These are phyloP conservation scores for Apiospora marii DNA, from an alignment of 2,329 filamentous ascomycete species.

Conservation along the genomic window DNA sequence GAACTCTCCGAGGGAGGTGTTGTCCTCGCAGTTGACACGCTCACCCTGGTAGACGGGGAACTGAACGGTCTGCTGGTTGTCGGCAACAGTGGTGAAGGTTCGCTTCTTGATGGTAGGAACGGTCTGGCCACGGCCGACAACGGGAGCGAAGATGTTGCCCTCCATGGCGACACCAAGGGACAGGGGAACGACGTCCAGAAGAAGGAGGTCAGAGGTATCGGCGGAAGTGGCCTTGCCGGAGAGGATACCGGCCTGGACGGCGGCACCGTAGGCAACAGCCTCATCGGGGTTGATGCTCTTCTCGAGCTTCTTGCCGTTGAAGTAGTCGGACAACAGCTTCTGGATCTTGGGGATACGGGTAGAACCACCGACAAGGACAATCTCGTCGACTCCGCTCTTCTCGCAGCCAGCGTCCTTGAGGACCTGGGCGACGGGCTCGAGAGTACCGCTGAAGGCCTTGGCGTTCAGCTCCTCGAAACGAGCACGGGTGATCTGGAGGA, in stretches of 20 bases:
- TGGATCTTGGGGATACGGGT: conserved; percentile 99
- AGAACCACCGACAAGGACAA: conserved; percentile 97
- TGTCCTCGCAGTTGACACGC: conserved; percentile 97
- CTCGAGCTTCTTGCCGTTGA: conserved; percentile 99
- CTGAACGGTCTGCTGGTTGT: conserved; percentile 81
- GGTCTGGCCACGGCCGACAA: conserved; percentile 81
- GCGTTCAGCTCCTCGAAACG: conserved; percentile 99
- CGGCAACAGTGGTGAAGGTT: conserved; percentile 85
- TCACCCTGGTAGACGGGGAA: conserved; percentile 97
- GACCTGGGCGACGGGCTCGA: conserved; percentile 95
- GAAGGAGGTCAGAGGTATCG: conserved; percentile 91
- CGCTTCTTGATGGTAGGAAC: conserved; percentile 84
- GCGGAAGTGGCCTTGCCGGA: conserved; percentile 97
- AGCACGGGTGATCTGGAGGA: conserved; percentile 95
- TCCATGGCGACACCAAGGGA: conserved; percentile 99
- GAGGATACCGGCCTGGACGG: conserved; percentile 98
- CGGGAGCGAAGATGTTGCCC: conserved; percentile 97
- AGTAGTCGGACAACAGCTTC: conserved; percentile 99
- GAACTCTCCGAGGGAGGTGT: conserved; percentile 97
- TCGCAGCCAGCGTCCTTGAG: conserved; percentile 89
- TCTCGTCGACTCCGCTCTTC: conserved; percentile 95
- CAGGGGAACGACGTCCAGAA: conserved; percentile 95
- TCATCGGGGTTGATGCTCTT: conserved; percentile 99
- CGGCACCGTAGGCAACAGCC: conserved; percentile 98
- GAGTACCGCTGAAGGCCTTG: conserved; percentile 91